phyloP scores from a whole-genome alignment of 352 stramenopile species.

The Blastocystis hominis region DNA sequence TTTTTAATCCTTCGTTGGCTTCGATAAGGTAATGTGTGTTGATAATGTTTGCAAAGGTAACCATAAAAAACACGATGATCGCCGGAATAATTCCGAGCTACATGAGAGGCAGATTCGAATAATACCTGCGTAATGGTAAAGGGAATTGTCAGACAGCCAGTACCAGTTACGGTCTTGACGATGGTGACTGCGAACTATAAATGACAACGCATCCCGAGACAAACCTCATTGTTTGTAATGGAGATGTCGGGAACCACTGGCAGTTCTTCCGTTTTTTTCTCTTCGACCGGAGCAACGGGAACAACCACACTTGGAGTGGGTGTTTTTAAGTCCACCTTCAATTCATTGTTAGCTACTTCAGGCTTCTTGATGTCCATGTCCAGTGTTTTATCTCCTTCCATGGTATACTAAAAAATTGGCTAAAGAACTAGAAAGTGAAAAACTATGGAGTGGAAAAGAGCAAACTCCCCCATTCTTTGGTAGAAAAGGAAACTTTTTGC shows the following conservation, averaged over 20 bases:
- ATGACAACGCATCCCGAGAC: neutral
- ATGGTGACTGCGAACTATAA: constrained; percentile 20
- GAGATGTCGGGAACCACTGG: neutral
- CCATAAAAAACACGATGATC: constrained; percentile 2
- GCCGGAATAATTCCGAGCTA: constrained; percentile 36
- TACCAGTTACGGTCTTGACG: constrained; percentile 38
- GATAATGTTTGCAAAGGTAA: constrained; percentile 4
- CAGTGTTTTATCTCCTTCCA: neutral
- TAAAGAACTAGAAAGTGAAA: neutral
- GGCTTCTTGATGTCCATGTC: constrained; percentile 3
- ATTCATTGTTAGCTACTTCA: constrained; percentile 19
- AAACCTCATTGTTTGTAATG: constrained; percentile 16
- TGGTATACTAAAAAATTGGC: neutral
- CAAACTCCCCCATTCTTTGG: neutral
- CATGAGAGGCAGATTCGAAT: neutral
- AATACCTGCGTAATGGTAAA: neutral
- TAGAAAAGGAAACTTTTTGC: too few species aligned
- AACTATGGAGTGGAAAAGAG: neutral
- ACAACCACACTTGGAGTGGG: neutral
- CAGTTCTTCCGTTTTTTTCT: neutral
- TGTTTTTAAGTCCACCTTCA: neutral
- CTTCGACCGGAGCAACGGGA: neutral
- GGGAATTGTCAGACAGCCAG: constrained; percentile 35
- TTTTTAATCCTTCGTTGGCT: constrained; percentile 1
- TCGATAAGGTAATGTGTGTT: constrained; percentile 46